A percentile compares a stretch with the other conserved stretches of the same genome.
Evolutionary conservation across 805 yeast species (phyloP).

Genomic region (Nakazawaea pomicola): DNA sequence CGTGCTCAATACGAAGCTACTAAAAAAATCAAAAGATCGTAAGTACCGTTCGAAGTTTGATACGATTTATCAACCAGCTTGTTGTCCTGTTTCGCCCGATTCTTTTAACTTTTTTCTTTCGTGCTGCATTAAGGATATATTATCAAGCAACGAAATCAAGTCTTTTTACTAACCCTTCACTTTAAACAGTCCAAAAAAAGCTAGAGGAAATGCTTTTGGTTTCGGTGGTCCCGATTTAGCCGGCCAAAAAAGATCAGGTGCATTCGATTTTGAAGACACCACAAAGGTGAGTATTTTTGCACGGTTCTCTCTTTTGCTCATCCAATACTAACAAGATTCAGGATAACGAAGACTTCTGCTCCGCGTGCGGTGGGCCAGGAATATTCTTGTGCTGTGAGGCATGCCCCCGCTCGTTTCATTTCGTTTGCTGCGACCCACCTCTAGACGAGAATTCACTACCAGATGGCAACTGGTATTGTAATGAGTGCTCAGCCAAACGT

Average conservation of each 20-base stretch:
- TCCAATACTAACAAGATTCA: constrained; percentile 1
- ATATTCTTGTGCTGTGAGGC: constrained; percentile 89
- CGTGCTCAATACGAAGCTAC: background rate
- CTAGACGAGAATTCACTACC: constrained; percentile 69
- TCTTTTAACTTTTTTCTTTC: too few species aligned
- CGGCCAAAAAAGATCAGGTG: constrained; percentile 25
- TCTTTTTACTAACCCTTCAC: background rate
- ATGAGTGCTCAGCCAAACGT: constrained; percentile 55
- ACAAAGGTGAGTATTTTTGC: constrained; percentile 29
- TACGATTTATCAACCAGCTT: background rate
- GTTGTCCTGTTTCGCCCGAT: too few species aligned
- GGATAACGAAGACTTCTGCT: constrained; percentile 81
- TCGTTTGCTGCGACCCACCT: constrained; percentile 89
- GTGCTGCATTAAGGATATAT: too few species aligned
- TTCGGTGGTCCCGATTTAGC: constrained; percentile 30
- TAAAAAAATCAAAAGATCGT: constrained; percentile 13
- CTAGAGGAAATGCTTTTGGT: constrained; percentile 34
- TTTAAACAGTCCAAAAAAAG: constrained; percentile 13
- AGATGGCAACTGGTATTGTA: constrained; percentile 87
- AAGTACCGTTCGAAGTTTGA: constrained; percentile 1
- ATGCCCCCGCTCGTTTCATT: constrained; percentile 90
- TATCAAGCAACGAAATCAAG: too few species aligned
- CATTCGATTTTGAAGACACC: constrained; percentile 24
- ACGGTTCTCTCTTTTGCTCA: background rate
- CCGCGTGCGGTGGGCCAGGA: constrained; percentile 89